These are phyloP conservation scores for Chamaecyparis obtusa DNA, from an alignment of 75 land plant species.

Conservation along the genomic window DNA sequence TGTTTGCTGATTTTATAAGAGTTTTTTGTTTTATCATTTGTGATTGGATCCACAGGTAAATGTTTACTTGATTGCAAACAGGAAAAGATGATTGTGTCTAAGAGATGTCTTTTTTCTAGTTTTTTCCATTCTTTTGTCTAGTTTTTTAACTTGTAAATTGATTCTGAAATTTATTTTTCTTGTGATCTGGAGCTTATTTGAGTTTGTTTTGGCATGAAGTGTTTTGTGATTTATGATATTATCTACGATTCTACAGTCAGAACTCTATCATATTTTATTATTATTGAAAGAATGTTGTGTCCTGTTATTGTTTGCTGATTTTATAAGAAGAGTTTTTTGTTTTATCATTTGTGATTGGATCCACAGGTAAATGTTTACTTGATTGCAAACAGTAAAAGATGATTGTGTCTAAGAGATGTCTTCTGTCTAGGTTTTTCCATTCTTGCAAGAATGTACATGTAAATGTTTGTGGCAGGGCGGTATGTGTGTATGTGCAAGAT, in stretches of 20 bases:
- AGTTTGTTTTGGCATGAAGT: neutral
- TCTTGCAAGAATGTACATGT: neutral
- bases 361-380: too few relatives aligned
- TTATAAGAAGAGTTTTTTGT: neutral
- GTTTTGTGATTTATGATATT: neutral
- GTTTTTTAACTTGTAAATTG: neutral
- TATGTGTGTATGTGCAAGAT: neutral
- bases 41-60: neutral
- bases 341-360: neutral
- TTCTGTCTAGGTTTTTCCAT: neutral
- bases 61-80: neutral
- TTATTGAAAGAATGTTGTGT: too few relatives aligned
- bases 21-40: neutral
- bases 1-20: too few relatives aligned
- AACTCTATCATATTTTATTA: too few relatives aligned
- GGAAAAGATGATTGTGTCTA: neutral
- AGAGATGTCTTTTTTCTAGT: neutral
- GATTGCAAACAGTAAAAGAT: neutral
- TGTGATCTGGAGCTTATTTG: neutral
- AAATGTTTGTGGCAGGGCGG: neutral
- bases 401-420: neutral
- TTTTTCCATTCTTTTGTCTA: neutral
- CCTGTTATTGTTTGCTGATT: too few relatives aligned
- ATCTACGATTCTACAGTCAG: neutral
- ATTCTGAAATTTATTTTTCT: neutral